A percentile compares a stretch with the other conserved stretches of the same genome.
phyloP scores from a whole-genome alignment of 2,329 filamentous ascomycete species.

The Talaromyces funiculosus region DNA sequence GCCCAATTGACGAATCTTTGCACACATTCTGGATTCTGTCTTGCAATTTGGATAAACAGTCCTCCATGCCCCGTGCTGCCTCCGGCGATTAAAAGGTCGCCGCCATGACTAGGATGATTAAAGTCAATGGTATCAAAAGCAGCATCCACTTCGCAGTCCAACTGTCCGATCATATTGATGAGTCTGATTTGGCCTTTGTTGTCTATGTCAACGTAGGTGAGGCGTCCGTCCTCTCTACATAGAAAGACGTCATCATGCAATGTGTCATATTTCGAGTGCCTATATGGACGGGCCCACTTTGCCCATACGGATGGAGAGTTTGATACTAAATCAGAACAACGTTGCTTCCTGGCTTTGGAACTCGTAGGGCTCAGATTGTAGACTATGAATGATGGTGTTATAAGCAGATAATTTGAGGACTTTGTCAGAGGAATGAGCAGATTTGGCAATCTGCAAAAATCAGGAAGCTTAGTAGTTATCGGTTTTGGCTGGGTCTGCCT shows the following conservation, averaged over 20 bases:
- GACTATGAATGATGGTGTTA: conserved; percentile 56
- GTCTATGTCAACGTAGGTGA: conserved; percentile 67
- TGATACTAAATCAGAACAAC: conserved; percentile 21
- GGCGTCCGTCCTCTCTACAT: conserved; percentile 77
- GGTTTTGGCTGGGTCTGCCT: conserved; percentile 23
- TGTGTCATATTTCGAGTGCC: conserved; percentile 57
- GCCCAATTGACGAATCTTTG: conserved; percentile 60
- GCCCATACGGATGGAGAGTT: conserved; percentile 61
- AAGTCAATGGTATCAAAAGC: conserved; percentile 74
- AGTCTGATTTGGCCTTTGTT: conserved; percentile 50
- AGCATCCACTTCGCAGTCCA: conserved; percentile 68
- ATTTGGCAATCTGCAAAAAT: conserved; percentile 54
- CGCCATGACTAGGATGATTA: conserved; percentile 40
- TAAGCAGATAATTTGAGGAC: conserved; percentile 63
- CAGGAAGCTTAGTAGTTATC: conserved; percentile 26
- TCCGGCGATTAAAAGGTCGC: conserved; percentile 73
- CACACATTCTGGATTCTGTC: conserved; percentile 49
- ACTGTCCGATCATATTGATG: conserved; percentile 56
- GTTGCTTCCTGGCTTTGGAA: conserved; percentile 5
- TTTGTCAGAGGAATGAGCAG: conserved; percentile 68
- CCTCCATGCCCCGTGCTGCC: conserved; percentile 74
- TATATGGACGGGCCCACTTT: conserved; percentile 73
- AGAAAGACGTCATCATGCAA: conserved; percentile 76
- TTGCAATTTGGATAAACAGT: conserved; percentile 63
- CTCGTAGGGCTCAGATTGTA: conserved; percentile 39